phyloP scores from a whole-genome alignment of 108 stramenopile species.

The Thalassiosira profunda region DNA sequence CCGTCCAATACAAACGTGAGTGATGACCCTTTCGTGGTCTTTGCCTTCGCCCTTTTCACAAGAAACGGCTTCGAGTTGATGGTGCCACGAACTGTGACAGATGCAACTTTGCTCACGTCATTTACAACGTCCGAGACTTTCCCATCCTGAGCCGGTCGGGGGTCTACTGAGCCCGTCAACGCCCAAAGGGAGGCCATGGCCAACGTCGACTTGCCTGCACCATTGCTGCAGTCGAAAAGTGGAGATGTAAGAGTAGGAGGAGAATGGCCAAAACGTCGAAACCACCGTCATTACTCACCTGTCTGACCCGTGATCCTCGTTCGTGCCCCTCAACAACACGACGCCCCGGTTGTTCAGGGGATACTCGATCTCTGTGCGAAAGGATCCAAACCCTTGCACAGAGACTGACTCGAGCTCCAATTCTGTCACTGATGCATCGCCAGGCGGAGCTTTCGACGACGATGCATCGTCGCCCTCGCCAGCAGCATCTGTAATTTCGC shows the following conservation, averaged over 20 bases:
- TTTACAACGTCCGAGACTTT: conserved; percentile 81
- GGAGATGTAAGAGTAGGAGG: too few species aligned
- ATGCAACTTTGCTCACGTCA: conserved; percentile 65
- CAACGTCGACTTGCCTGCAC: conserved; percentile 79
- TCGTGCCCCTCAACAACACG: conserved; percentile 75
- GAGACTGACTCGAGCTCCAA: conserved; percentile 61
- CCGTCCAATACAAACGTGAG: conserved; percentile 69
- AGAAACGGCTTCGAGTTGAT: conserved; percentile 68
- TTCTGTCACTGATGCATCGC: conserved; percentile 15
- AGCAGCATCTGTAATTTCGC: too few species aligned
- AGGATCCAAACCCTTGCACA: conserved; percentile 78
- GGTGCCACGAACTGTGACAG: conserved; percentile 63
- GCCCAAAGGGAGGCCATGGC: conserved; percentile 89
- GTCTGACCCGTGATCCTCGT: conserved; percentile 75
- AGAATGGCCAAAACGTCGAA: too few species aligned
- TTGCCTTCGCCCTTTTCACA: conserved; percentile 62
- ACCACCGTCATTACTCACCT: too few species aligned
- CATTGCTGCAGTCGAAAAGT: too few species aligned
- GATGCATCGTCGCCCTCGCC: conserved; percentile 20
- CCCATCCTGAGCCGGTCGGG: conserved; percentile 65
- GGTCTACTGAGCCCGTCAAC: conserved; percentile 73
- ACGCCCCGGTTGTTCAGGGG: conserved; percentile 72
- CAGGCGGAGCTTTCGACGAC: not conserved
- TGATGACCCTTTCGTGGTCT: conserved; percentile 50
- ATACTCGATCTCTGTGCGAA: conserved; percentile 54